These are phyloP conservation scores for Aspergillus campestris DNA, from an alignment of 495 filamentous ascomycete species.

Conservation along the genomic window DNA sequence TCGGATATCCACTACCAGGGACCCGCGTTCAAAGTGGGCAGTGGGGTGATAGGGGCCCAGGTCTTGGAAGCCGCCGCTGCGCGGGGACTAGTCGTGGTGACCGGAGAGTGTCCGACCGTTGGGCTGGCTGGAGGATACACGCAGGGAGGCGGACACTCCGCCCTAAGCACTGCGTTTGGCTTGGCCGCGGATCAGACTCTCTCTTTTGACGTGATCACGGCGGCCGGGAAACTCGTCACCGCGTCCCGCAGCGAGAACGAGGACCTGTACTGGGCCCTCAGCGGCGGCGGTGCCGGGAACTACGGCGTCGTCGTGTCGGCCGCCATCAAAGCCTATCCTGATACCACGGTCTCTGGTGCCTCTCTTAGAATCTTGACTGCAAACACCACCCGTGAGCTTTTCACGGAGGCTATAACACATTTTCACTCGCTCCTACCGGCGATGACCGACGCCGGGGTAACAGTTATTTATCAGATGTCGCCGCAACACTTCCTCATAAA, in stretches of 20 bases:
- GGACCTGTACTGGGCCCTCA: conserved; percentile 63
- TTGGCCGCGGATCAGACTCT: conserved; percentile 57
- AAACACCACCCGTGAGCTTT: conserved; percentile 28
- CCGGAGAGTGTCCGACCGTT: conserved; percentile 33
- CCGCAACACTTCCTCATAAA: conserved; percentile 35
- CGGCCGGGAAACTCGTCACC: conserved; percentile 40
- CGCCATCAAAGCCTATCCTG: conserved; percentile 38
- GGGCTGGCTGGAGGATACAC: conserved; percentile 49
- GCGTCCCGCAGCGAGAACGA: conserved; percentile 44
- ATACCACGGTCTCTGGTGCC: conserved; percentile 26
- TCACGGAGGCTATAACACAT: conserved; percentile 32
- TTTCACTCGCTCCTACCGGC: conserved; percentile 39
- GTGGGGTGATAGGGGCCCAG: conserved; percentile 44
- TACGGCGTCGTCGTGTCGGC: conserved; percentile 53
- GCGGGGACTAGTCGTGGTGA: conserved; percentile 22
- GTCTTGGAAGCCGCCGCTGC: conserved; percentile 37
- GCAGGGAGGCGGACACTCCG: conserved; percentile 55
- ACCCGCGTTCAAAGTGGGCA: conserved; percentile 46
- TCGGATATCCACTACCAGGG: conserved; percentile 35
- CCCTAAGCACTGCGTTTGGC: conserved; percentile 45
- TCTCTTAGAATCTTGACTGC: conserved; percentile 18
- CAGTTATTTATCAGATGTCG: conserved; percentile 40
- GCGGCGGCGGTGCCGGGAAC: conserved; percentile 57
- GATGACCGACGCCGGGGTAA: conserved; percentile 44
- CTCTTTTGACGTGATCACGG: conserved; percentile 54